Evolutionary conservation across 2,329 filamentous ascomycete species (phyloP).

Genomic region (Aspergillus jensenii): DNA sequence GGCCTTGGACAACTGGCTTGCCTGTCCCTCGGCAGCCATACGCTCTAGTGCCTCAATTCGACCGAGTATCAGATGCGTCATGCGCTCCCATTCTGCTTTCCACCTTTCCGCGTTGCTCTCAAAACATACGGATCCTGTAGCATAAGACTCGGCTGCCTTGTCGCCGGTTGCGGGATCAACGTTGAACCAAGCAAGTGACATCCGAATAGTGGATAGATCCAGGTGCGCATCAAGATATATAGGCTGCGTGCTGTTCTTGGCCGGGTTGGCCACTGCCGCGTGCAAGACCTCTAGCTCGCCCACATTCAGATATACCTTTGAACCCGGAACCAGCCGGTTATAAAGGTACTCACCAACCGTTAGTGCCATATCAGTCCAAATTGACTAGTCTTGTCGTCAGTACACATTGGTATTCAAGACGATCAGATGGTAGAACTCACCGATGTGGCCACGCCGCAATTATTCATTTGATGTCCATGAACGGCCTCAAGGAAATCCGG

Average conservation of each 20-base stretch:
- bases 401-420: neutral
- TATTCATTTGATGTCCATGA: slow-evolving; percentile 47
- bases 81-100: slow-evolving; percentile 3
- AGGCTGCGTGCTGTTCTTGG: slow-evolving; percentile 1
- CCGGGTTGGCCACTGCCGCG: slow-evolving; percentile 1
- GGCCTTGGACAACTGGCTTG: slow-evolving; percentile 5
- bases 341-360: slow-evolving; percentile 8
- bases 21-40: neutral
- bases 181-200: slow-evolving; percentile 8
- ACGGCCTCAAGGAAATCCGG: slow-evolving; percentile 39
- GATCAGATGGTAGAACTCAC: slow-evolving; percentile 31
- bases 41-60: slow-evolving; percentile 5
- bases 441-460: slow-evolving; percentile 44
- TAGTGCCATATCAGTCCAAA: slow-evolving; percentile 12
- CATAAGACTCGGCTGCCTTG: neutral
- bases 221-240: slow-evolving; percentile 1
- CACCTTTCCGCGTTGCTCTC: neutral
- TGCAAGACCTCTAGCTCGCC: slow-evolving; percentile 7
- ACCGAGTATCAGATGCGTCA: slow-evolving; percentile 4
- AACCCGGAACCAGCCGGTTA: neutral
- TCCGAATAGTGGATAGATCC: neutral
- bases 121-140: slow-evolving; percentile 3
- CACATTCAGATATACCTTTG: neutral
- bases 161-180: neutral
- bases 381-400: slow-evolving; percentile 13